Evolutionary conservation across 2,329 filamentous ascomycete genomes (phyloP).

Genomic region (Raffaelea arxii): DNA sequence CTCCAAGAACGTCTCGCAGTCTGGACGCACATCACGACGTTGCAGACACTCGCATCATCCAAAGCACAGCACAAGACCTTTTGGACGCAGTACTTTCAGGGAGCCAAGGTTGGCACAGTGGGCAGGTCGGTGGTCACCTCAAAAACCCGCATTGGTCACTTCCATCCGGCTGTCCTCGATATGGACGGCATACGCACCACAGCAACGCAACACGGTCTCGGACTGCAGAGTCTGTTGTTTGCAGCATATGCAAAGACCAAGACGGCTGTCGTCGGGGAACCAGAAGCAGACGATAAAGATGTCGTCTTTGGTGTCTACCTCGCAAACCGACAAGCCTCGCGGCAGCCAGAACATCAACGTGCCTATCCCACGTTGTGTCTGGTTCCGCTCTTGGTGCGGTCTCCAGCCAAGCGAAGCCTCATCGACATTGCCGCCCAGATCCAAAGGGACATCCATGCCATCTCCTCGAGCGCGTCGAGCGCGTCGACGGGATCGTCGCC

Average conservation of each 20-base stretch:
- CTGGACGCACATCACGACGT: slow-evolving; percentile 18
- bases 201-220: slow-evolving; percentile 43
- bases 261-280: background rate
- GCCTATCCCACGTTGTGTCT: slow-evolving; percentile 69
- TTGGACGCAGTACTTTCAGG: slow-evolving; percentile 31
- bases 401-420: slow-evolving; percentile 23
- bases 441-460: slow-evolving; percentile 56
- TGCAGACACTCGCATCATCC: slow-evolving; percentile 7
- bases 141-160: background rate
- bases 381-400: slow-evolving; percentile 55
- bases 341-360: slow-evolving; percentile 23
- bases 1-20: background rate
- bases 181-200: slow-evolving; percentile 27
- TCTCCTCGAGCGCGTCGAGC: slow-evolving; percentile 40
- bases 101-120: background rate
- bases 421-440: slow-evolving; percentile 47
- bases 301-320: slow-evolving; percentile 72
- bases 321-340: slow-evolving; percentile 56
- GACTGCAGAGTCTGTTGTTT: slow-evolving; percentile 66
- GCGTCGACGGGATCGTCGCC: slow-evolving; percentile 23
- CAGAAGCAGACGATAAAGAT: slow-evolving; percentile 17
- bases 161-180: slow-evolving; percentile 38
- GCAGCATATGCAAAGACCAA: slow-evolving; percentile 51
- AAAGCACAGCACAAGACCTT: slow-evolving; percentile 18
- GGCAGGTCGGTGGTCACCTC: too few species aligned